Evolutionary conservation across 1,284 basidiomycete genomes (phyloP).

Genomic region (Thecaphora thlaspeos): DNA sequence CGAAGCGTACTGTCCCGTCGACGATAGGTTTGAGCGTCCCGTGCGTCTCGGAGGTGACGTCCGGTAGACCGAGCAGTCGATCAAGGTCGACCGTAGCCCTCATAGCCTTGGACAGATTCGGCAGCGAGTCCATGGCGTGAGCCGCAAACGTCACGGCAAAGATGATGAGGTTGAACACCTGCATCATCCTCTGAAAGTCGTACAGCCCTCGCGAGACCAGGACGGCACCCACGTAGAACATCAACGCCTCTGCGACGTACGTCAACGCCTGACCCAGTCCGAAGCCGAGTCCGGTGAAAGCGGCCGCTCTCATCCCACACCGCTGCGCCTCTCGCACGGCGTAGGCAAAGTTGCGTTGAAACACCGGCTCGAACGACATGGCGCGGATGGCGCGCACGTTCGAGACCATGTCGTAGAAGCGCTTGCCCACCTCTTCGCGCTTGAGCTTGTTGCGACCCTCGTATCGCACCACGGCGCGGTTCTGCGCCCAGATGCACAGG

Average conservation of each 20-base stretch:
- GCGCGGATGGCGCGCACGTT: slow-evolving; percentile 83
- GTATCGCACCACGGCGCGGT: slow-evolving; percentile 68
- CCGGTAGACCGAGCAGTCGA: slow-evolving; percentile 63
- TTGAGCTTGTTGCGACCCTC: slow-evolving; percentile 79
- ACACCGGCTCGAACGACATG: slow-evolving; percentile 81
- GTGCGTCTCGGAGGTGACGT: slow-evolving; percentile 5
- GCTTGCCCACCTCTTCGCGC: slow-evolving; percentile 78
- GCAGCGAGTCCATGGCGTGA: slow-evolving; percentile 75
- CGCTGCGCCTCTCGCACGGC: slow-evolving; percentile 67
- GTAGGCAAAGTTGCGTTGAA: slow-evolving; percentile 69
- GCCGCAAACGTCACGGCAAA: slow-evolving; percentile 89
- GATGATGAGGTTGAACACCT: slow-evolving; percentile 85
- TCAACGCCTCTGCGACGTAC: slow-evolving; percentile 71
- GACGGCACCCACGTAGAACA: slow-evolving; percentile 84
- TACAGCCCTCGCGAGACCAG: slow-evolving; percentile 79
- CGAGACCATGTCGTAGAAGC: slow-evolving; percentile 81
- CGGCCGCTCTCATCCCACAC: slow-evolving; percentile 74
- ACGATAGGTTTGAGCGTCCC: slow-evolving; percentile 2
- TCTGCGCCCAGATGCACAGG: slow-evolving; percentile 71
- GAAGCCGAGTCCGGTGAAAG: slow-evolving; percentile 78
- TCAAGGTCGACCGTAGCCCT: slow-evolving; percentile 74
- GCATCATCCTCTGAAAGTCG: slow-evolving; percentile 80
- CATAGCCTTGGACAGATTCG: slow-evolving; percentile 39
- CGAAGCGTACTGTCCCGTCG: slow-evolving; percentile 31
- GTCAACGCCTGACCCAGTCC: slow-evolving; percentile 79